Evolutionary conservation across 352 stramenopile genomes (phyloP).

Genomic region (Phytophthora hybrid): DNA sequence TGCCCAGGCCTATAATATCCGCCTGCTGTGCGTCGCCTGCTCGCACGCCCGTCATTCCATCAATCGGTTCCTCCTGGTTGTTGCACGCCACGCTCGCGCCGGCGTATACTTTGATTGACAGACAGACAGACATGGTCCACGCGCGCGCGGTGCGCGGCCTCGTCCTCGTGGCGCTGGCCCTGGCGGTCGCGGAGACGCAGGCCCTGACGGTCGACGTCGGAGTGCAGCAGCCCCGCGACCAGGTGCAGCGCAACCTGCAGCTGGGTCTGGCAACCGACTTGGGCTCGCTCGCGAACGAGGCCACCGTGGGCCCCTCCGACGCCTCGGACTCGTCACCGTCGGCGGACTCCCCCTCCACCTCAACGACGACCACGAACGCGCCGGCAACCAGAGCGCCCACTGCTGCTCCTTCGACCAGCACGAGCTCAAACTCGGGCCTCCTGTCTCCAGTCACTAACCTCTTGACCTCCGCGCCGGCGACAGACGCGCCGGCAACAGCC

Average conservation of each 20-base stretch:
- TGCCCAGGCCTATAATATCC: conserved; percentile 21
- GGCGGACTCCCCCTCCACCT: neutral
- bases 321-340: conserved; percentile 3
- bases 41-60: conserved; percentile 34
- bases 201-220: conserved; percentile 6
- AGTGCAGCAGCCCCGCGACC: neutral
- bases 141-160: conserved; percentile 30
- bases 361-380: neutral
- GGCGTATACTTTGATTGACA: conserved; percentile 40
- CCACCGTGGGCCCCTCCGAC: conserved; percentile 17
- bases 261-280: conserved; percentile 9
- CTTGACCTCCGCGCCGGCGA: conserved; percentile 15
- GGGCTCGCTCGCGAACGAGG: conserved; percentile 1
- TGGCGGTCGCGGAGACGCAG: conserved; percentile 23
- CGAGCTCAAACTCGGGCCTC: neutral
- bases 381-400: conserved; percentile 1
- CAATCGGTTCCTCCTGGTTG: conserved; percentile 38
- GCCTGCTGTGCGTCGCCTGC: conserved; percentile 19
- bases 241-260: conserved; percentile 21
- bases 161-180: conserved; percentile 26
- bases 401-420: neutral
- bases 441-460: conserved; percentile 6
- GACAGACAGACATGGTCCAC: conserved; percentile 33
- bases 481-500: conserved; percentile 14
- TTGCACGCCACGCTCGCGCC: conserved; percentile 32